phyloP scores from a whole-genome alignment of 371 early-diverging fungal species.

The Haplosporangium sp. region DNA sequence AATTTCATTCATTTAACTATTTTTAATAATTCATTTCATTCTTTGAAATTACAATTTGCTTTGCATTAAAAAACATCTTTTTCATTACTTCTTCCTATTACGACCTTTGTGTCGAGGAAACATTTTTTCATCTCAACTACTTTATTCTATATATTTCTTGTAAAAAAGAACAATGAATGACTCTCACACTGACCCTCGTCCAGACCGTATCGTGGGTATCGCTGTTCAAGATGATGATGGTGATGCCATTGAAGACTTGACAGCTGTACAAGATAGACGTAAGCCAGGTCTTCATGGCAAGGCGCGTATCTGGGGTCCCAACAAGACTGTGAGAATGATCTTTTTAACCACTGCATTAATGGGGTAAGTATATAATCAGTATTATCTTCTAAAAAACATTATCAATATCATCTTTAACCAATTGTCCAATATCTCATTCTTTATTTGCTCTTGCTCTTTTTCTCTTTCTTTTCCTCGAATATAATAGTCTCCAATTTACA shows the following conservation, averaged over 20 bases:
- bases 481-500: constrained; percentile 44
- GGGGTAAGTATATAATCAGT: constrained; percentile 29
- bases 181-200: neutral
- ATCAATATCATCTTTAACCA: too few species aligned
- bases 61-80: too few species aligned
- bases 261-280: neutral
- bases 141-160: too few species aligned
- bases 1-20: too few species aligned
- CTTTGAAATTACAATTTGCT: too few species aligned
- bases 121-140: too few species aligned
- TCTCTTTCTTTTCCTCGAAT: neutral
- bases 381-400: too few species aligned
- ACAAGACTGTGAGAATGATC: constrained; percentile 36
- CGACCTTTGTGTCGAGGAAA: too few species aligned
- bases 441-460: neutral
- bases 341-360: constrained; percentile 44
- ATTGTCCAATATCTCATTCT: too few species aligned
- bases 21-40: too few species aligned
- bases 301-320: constrained; percentile 47
- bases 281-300: constrained; percentile 43
- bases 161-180: neutral
- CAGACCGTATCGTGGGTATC: too few species aligned
- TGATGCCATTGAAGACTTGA: neutral
- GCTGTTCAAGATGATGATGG: neutral
- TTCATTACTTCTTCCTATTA: too few species aligned